Base-by-base conservation (phyloP, 2,329 filamentous ascomycete species). In the Fusarium floridanum region DNA sequence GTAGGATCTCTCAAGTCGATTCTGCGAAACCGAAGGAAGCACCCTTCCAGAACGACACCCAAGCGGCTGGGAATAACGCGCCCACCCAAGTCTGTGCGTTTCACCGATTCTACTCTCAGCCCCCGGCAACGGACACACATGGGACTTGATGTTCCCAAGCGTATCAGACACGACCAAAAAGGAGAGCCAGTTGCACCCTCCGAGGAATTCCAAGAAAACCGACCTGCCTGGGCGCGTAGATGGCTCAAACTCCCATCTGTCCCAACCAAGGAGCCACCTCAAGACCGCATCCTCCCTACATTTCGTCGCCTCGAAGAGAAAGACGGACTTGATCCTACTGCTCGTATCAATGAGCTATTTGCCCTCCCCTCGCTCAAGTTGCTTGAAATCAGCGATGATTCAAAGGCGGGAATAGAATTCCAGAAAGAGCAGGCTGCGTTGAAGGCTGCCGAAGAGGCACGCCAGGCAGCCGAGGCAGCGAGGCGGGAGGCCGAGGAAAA, bases 41-140 rank as follows among this genome's bases (percentile, higher is more conserved):
- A 73, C 14, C 48, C 64, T 12, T 70, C 67, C 2, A 71, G 39
- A 57, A 29, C 34, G 14, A 72, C 74, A 4, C 80, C 80, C 5
- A 81, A 80, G 63, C 75, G 80, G 32, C 73, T 80, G 36, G 67
- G 70, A 22, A 74, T 75, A 68, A 70, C 56, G 20, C 74, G 75
- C 22, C 67, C 75, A 27, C 79, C 79, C 27, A 81, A 79, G 66
- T 62, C 66, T 41, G 81, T 82, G 20, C 80, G 80, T 17, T 82
- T 82, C 63, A 77, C 73, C 8, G 79, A 81, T 14, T 73, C 66
- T 20, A 81, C 78, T 2, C 43, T 75, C 4, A 77, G 73, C 34
- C 79, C 80, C 17, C 78, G 64, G 50, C 77, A 70, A 43, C 76
- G 79, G 45, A 78, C 74, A 4, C 80, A 78, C 36, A 20, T 73